A percentile compares a stretch with the other conserved stretches of the same genome.
Evolutionary conservation across 345 rosid genomes (phyloP).

Genomic region (Eucalyptus polybractea): DNA sequence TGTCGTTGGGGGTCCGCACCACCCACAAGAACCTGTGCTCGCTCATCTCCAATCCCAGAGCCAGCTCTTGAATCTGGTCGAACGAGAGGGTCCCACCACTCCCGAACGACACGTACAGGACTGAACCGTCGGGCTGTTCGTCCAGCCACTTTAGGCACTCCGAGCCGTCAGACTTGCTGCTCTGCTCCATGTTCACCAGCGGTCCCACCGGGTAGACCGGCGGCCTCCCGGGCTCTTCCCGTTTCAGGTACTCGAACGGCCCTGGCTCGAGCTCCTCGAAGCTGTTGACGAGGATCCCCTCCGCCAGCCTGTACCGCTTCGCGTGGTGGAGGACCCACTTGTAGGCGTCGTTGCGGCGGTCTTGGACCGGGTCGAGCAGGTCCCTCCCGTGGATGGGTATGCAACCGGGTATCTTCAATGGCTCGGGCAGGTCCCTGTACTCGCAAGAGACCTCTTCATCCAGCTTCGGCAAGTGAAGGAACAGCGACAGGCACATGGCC

Average conservation of each 20-base stretch:
- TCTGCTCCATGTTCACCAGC: slow-evolving; percentile 22
- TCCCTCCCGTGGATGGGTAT: slow-evolving; percentile 35
- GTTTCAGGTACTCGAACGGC: slow-evolving; percentile 29
- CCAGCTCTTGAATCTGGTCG: slow-evolving; percentile 60
- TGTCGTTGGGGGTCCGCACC: slow-evolving; percentile 42
- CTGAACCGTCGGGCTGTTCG: slow-evolving; percentile 73
- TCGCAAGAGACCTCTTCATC: slow-evolving; percentile 39
- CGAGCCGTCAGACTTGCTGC: not conserved
- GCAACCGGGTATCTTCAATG: slow-evolving; percentile 52
- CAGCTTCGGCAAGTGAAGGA: slow-evolving; percentile 31
- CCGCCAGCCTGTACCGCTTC: slow-evolving; percentile 36
- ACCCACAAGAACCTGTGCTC: slow-evolving; percentile 87
- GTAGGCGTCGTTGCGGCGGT: slow-evolving; percentile 53
- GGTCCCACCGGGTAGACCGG: slow-evolving; percentile 71
- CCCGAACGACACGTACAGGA: slow-evolving; percentile 76
- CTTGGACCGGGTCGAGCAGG: slow-evolving; percentile 45
- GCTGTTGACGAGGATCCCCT: slow-evolving; percentile 49
- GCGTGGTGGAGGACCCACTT: slow-evolving; percentile 43
- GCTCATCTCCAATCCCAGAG: slow-evolving; percentile 66
- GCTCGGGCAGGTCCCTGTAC: slow-evolving; percentile 46
- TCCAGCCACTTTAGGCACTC: slow-evolving; percentile 70
- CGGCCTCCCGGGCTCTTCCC: slow-evolving; percentile 28
- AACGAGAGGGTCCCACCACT: slow-evolving; percentile 76
- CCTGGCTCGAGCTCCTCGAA: slow-evolving; percentile 49
- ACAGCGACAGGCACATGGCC: slow-evolving; percentile 36